Base-by-base conservation (phyloP, 352 stramenopile species). In the Phytophthora pisi region DNA sequence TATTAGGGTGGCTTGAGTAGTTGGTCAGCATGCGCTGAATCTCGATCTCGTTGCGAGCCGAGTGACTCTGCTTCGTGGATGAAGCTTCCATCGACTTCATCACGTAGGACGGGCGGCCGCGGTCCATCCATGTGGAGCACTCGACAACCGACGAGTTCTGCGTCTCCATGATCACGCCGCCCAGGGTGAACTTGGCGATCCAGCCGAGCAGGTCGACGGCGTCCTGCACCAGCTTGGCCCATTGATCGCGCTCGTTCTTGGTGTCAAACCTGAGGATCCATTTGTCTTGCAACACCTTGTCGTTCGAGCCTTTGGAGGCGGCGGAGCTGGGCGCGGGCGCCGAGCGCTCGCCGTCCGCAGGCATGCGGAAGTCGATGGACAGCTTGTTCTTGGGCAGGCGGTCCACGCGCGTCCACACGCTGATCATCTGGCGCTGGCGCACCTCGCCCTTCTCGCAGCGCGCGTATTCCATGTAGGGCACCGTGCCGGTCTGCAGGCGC, bases 181-280 rank as follows among this genome's bases (percentile, higher is more conserved):
- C 82, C 9, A 91, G 63, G 6, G 79, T 89, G 61, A 89, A 92
- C 62, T 89, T 92, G 70, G 78, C 75, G 51, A 90, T 88, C 84
- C 84, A 92, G 26, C 67, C 62, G 10, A 89, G 71, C 58, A 92
- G 66, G 28, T 92, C 84, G 18, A 90, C 63, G 11, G 81, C 73
- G 64, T 92, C 81, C 68, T 92, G 81, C 24, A 89, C 70, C 16
- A 88, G 77, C 58, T 87, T 86, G 36, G 79, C 81, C 75, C 80
- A 90, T 47, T 54, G 28, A 56, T 90, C 84, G 20, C 81, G 80
- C 64, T 92, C 84, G 47, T 77, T 82, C 68, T 92, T 92, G n/a
- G 72, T 86, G 23, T 89, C 78, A 24, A 92, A 92, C 40, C 82
- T 86, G 26, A 91, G 77, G 16, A 89, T 77, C 84, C 84, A 92